A percentile compares a stretch with the other conserved stretches of the same genome.
Evolutionary conservation across 129 eudicot genomes (phyloP).

Genomic region (Helichrysum umbraculigerum): DNA sequence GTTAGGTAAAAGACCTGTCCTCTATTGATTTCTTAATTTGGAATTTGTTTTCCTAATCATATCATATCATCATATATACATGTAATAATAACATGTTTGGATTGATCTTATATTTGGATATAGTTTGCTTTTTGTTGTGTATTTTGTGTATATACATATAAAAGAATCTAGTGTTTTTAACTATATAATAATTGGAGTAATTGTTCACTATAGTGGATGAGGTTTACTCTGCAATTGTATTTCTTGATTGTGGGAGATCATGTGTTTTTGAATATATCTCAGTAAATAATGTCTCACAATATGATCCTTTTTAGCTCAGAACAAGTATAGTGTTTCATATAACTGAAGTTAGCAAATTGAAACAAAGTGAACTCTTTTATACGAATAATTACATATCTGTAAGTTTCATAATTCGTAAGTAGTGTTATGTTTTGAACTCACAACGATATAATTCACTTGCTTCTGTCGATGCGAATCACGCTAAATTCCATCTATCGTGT

Average conservation of each 20-base stretch:
- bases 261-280: neutral
- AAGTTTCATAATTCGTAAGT: neutral
- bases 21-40: slow-evolving; percentile 39
- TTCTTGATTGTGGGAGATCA: neutral
- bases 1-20: slow-evolving; percentile 86
- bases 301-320: neutral
- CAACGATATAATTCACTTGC: neutral
- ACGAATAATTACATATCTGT: neutral
- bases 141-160: slow-evolving; percentile 19
- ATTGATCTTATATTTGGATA: slow-evolving; percentile 21
- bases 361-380: neutral
- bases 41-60: neutral
- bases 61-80: slow-evolving; percentile 5
- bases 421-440: neutral
- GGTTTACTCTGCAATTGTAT: neutral
- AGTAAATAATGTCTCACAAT: neutral
- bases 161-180: slow-evolving; percentile 23
- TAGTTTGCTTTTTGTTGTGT: slow-evolving; percentile 19
- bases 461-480: neutral
- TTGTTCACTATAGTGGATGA: slow-evolving; percentile 13
- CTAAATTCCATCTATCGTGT: neutral
- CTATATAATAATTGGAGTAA: neutral
- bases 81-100: slow-evolving; percentile 35
- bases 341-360: neutral
- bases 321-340: neutral